Percentiles rank a stretch among this genome's conserved stretches.
These are phyloP conservation scores for Colletotrichum sublineola DNA, from an alignment of 2,329 filamentous ascomycete genomes.

Conservation along the genomic window DNA sequence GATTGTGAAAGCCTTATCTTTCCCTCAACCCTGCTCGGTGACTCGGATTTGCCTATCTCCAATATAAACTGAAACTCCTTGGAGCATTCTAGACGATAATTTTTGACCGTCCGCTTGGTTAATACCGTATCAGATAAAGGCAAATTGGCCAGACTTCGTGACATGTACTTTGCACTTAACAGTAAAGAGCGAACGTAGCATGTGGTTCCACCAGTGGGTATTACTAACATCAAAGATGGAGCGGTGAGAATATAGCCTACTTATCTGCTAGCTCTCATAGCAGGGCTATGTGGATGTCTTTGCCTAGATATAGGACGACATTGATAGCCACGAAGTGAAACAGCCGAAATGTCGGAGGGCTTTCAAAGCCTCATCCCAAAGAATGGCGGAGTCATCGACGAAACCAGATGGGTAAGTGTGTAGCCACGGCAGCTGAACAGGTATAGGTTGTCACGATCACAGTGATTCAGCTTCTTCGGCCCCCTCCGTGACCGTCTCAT, in stretches of 20 bases:
- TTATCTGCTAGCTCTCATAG: not conserved
- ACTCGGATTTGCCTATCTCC: not conserved
- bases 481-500: not conserved
- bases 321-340: not conserved
- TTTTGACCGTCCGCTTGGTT: not conserved
- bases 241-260: not conserved
- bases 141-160: not conserved
- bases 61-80: not conserved
- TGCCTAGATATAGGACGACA: not conserved
- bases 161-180: not conserved
- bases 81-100: not conserved
- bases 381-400: not conserved
- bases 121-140: not conserved
- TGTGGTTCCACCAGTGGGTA: not conserved
- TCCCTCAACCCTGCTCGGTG: not conserved
- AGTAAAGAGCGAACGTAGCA: not conserved
- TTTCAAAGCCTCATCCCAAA: not conserved
- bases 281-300: not conserved
- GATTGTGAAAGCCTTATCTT: not conserved
- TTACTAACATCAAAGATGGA: not conserved
- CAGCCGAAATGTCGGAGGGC: not conserved
- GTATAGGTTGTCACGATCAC: not conserved
- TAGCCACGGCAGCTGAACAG: not conserved
- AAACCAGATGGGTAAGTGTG: not conserved
- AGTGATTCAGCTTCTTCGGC: not conserved